phyloP scores from a whole-genome alignment of 2,329 filamentous ascomycete species.

The Monosporascus sp. region DNA sequence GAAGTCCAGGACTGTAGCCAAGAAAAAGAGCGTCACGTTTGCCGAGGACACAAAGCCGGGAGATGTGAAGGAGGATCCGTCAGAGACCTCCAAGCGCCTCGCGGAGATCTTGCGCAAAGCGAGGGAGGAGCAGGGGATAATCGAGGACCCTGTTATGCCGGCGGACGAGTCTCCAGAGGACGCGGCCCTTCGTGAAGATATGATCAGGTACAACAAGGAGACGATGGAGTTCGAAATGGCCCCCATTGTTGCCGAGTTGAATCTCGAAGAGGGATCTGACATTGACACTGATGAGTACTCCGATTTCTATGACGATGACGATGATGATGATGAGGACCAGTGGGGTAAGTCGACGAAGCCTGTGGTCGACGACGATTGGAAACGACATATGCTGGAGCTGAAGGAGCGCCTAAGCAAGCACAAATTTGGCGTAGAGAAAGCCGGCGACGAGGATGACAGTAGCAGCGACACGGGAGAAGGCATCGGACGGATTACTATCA shows the following conservation, averaged over 20 bases:
- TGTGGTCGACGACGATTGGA: constrained; percentile 68
- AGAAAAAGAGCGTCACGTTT: constrained; percentile 59
- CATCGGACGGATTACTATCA: constrained; percentile 31
- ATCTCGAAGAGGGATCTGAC: constrained; percentile 67
- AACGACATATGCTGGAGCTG: constrained; percentile 76
- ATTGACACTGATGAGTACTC: constrained; percentile 41
- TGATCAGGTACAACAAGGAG: constrained; percentile 72
- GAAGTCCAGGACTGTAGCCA: constrained; percentile 4
- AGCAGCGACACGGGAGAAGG: constrained; percentile 19
- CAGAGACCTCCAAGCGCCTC: constrained; percentile 40
- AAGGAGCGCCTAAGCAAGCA: constrained; percentile 58
- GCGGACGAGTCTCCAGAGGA: constrained; percentile 76
- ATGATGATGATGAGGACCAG: constrained; percentile 56
- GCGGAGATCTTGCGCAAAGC: constrained; percentile 53
- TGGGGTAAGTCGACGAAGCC: constrained; percentile 66
- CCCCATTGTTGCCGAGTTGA: constrained; percentile 84
- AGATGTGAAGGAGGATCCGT: constrained; percentile 24
- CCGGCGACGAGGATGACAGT: constrained; percentile 26
- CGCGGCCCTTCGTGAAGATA: constrained; percentile 72
- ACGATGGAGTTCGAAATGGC: constrained; percentile 71
- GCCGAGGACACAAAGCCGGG: constrained; percentile 51
- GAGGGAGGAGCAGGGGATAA: constrained; percentile 46
- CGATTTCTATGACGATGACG: constrained; percentile 49
- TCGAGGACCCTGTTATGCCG: constrained; percentile 54
- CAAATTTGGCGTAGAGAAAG: constrained; percentile 43